These are phyloP conservation scores for Chalaropsis thielavioides DNA, from an alignment of 2,329 filamentous ascomycete species.

Conservation along the genomic window DNA sequence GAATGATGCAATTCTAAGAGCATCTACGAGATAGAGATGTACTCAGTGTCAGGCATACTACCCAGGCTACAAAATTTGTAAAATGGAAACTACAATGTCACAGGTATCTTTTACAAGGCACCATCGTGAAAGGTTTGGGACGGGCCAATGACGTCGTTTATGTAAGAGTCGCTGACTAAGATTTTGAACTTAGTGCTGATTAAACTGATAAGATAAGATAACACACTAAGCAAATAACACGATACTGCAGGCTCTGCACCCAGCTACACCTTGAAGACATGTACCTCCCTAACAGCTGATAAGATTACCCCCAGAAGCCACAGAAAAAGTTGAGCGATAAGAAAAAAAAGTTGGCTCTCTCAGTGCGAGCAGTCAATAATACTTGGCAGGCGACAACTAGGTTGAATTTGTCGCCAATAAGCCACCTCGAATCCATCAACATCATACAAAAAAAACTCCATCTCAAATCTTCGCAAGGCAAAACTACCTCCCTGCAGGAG, in stretches of 20 bases:
- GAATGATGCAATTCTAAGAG: too few species aligned
- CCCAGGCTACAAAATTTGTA: too few species aligned
- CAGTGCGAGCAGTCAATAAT: not conserved
- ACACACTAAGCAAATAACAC: not conserved
- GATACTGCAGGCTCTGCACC: not conserved
- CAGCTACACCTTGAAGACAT: not conserved
- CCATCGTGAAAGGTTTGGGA: too few species aligned
- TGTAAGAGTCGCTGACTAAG: not conserved
- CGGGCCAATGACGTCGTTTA: conserved; percentile 13
- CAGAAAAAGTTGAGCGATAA: conserved; percentile 17
- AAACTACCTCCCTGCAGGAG: conserved; percentile 13
- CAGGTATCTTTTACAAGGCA: too few species aligned
- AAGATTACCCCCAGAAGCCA: conserved; percentile 2
- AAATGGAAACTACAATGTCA: too few species aligned
- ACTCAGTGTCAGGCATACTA: too few species aligned
- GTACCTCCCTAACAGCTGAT: conserved; percentile 7
- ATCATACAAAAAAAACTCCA: not conserved
- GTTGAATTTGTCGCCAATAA: conserved; percentile 12
- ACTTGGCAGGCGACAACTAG: conserved; percentile 1
- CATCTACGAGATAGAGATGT: too few species aligned
- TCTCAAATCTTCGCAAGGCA: conserved; percentile 2
- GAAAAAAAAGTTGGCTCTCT: conserved; percentile 17
- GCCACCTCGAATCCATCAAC: not conserved
- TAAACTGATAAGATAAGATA: conserved; percentile 17
- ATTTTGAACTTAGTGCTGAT: not conserved